phyloP scores from a whole-genome alignment of 176 grass and related monocot genomes.

The Phragmites australis region DNA sequence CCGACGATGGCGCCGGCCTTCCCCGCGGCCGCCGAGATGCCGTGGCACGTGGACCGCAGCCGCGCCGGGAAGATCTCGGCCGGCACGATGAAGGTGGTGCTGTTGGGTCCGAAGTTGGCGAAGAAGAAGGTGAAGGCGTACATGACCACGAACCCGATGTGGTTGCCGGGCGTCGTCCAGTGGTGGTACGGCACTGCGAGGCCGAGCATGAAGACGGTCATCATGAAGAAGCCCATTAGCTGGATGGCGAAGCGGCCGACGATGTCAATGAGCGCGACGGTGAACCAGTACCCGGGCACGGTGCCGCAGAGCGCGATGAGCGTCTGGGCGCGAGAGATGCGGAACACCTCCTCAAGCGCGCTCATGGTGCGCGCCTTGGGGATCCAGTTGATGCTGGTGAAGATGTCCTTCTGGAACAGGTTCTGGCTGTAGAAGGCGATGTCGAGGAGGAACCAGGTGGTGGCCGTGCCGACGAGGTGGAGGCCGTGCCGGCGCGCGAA shows the following conservation, averaged over 20 bases:
- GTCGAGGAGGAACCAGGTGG: slow-evolving; percentile 80
- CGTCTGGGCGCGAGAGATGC: slow-evolving; percentile 51
- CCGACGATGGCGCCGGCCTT: slow-evolving; percentile 69
- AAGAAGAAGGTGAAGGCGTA: slow-evolving; percentile 77
- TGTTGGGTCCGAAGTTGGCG: slow-evolving; percentile 48
- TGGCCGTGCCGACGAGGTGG: slow-evolving; percentile 60
- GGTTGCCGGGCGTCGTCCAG: slow-evolving; percentile 60
- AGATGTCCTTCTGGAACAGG: slow-evolving; percentile 89
- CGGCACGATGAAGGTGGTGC: slow-evolving; percentile 52
- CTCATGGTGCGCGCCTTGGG: slow-evolving; percentile 50
- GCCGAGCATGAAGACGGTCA: slow-evolving; percentile 73
- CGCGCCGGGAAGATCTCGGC: slow-evolving; percentile 67
- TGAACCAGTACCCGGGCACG: slow-evolving; percentile 80
- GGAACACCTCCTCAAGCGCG: slow-evolving; percentile 65
- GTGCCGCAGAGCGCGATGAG: slow-evolving; percentile 73
- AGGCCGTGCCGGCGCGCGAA: slow-evolving; percentile 54
- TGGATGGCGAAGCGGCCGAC: slow-evolving; percentile 66
- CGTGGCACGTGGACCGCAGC: slow-evolving; percentile 66
- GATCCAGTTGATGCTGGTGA: slow-evolving; percentile 59
- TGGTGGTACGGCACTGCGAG: slow-evolving; percentile 69
- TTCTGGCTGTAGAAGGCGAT: slow-evolving; percentile 93
- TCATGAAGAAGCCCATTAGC: slow-evolving; percentile 57
- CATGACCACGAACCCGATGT: slow-evolving; percentile 58
- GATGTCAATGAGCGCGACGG: slow-evolving; percentile 66
- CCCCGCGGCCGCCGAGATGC: slow-evolving; percentile 57